Evolutionary conservation across 2,329 filamentous ascomycete species (phyloP).

Genomic region (Capronia coronata): DNA sequence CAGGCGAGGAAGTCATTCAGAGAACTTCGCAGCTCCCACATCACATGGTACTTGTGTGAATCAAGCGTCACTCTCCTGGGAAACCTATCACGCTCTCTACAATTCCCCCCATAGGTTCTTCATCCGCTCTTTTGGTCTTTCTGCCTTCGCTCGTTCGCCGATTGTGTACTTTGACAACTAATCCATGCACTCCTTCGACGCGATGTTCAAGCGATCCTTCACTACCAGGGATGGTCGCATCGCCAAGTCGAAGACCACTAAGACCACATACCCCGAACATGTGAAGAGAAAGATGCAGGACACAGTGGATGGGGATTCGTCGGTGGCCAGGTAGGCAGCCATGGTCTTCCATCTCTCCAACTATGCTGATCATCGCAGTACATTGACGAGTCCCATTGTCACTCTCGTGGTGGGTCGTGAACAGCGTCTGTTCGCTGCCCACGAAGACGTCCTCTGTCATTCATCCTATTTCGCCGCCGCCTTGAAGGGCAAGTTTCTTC

Average conservation of each 20-base stretch:
- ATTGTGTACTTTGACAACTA: slow-evolving; percentile 29
- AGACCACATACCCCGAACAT: slow-evolving; percentile 70
- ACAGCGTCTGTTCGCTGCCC: slow-evolving; percentile 85
- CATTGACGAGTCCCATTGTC: slow-evolving; percentile 66
- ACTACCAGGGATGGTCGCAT: slow-evolving; percentile 69
- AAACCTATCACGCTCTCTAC: slow-evolving; percentile 38
- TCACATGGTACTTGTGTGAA: slow-evolving; percentile 47
- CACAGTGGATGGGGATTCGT: slow-evolving; percentile 58
- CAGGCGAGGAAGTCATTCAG: slow-evolving; percentile 33
- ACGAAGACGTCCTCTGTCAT: slow-evolving; percentile 82
- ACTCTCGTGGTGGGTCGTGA: slow-evolving; percentile 79
- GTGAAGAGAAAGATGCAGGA: slow-evolving; percentile 82
- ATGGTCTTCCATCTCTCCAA: not conserved
- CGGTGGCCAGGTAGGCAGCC: slow-evolving; percentile 36
- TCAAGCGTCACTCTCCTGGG: slow-evolving; percentile 34
- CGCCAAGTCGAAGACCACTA: slow-evolving; percentile 76
- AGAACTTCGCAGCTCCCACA: slow-evolving; percentile 51
- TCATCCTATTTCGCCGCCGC: slow-evolving; percentile 75
- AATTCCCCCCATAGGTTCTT: slow-evolving; percentile 36
- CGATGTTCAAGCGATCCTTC: slow-evolving; percentile 92
- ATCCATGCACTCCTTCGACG: slow-evolving; percentile 36
- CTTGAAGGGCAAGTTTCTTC: slow-evolving; percentile 62
- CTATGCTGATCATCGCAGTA: slow-evolving; percentile 32
- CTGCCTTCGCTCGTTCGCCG: slow-evolving; percentile 42
- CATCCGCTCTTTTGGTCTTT: slow-evolving; percentile 40